Base-by-base conservation (phyloP, 345 rosid genomes). In the Sisymbrium altissimum region DNA sequence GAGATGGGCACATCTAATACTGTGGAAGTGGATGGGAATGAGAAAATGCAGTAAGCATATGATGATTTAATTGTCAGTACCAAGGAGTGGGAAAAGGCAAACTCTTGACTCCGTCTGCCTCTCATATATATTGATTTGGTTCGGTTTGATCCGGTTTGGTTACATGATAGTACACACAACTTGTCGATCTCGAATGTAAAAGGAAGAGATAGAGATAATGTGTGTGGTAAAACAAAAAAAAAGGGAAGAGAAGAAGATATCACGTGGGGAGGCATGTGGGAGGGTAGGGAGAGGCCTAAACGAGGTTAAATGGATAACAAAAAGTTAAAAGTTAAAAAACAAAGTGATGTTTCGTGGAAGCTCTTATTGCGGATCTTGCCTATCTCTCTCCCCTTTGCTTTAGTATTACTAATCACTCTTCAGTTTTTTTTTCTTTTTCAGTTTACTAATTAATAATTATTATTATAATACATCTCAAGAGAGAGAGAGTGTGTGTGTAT, bases 341-440 rank as follows among this genome's bases (percentile, higher is more conserved):
- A 63, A 69, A 60, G 23, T 32, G 82, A 77, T 68, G 77, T 81
- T 81, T 76, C 69, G 76, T 71, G 76, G 61, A 43, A 65, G 82
- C 93, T 83, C 85, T 72, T 75, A 90, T 82, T 80, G 40, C 86
- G 96, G 93, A 89, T 89, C 96, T 92, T 81, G 89, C 87, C 88
- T 75, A 27, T 75, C 73, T 63, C 57, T 58, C 43, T 48, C 49
- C 32, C 66, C 64, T 53, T 52, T 43, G 74, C 64, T 43, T 68
- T 33, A 75, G 1, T 50, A 43, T 53, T 53, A 69, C 74, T 76
- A 69, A 54, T 69, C 71, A 67, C 73, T 30, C 68, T n/a, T n/a
- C n/a, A n/a, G n/a, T n/a, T n/a, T n/a, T n/a, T n/a, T n/a, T n/a
- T n/a, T n/a, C n/a, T n/a, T n/a, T n/a, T n/a, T 17, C 58, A 46